Conservation (phyloP, 108 stramenopile species). For the Schizochytrium sp. region DNA sequence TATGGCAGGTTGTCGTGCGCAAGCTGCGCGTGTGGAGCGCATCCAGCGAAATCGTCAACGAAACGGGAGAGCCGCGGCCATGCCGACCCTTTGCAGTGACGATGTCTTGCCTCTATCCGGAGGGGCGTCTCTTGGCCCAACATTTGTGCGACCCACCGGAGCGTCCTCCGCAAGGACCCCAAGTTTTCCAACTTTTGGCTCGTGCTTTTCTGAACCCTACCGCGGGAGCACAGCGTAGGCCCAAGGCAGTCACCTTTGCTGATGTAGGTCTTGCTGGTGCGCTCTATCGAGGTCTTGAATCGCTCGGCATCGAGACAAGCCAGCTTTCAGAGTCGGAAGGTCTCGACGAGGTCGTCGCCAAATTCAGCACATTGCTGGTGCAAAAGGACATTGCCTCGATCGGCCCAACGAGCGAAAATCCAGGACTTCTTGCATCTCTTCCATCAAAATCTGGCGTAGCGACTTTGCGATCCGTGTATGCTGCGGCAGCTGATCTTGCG, state of each 20-base stretch:
- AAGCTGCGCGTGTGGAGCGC: background rate
- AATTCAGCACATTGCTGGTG: background rate
- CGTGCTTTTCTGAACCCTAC: background rate
- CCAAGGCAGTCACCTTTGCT: background rate
- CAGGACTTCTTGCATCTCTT: background rate
- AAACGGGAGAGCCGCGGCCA: background rate
- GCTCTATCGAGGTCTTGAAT: background rate
- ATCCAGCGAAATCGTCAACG: background rate
- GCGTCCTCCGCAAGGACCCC: background rate
- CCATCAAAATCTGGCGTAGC: background rate
- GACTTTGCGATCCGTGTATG: background rate
- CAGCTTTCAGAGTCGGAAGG: background rate
- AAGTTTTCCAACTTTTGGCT: background rate
- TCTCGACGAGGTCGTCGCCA: background rate
- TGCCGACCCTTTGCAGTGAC: background rate
- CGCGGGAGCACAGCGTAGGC: background rate
- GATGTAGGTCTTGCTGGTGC: background rate
- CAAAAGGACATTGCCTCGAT: background rate
- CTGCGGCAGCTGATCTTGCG: background rate
- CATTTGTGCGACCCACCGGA: background rate
- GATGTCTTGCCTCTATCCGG: background rate
- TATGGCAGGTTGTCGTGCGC: slow-evolving; percentile 5
- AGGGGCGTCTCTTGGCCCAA: background rate
- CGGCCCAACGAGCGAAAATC: background rate
- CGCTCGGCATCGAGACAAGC: background rate